Conservation (phyloP, 352 stramenopile genomes). For the Phytopythium sindhum region DNA sequence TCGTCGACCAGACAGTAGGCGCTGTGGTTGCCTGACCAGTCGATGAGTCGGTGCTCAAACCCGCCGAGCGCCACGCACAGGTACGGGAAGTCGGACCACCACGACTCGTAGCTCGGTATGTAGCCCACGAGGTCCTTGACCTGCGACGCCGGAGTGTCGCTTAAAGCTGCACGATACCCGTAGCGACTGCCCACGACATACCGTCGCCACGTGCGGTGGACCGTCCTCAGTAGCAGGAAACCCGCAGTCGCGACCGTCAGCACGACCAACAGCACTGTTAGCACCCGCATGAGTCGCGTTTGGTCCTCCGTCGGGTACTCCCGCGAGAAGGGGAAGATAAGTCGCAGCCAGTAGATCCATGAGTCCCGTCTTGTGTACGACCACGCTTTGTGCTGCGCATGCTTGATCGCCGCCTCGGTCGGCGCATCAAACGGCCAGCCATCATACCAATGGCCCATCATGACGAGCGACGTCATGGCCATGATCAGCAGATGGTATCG, state of each 20-base stretch:
- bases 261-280: conserved; percentile 41
- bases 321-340: conserved; percentile 53
- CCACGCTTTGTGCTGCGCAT: conserved; percentile 22
- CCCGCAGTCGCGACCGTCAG: conserved; percentile 24
- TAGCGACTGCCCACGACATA: conserved; percentile 33
- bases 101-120: conserved; percentile 61
- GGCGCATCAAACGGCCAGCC: conserved; percentile 66
- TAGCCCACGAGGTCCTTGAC: conserved; percentile 54
- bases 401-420: conserved; percentile 26
- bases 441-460: conserved; percentile 81
- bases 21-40: conserved; percentile 51
- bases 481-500: conserved; percentile 69
- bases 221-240: conserved; percentile 33
- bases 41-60: conserved; percentile 56
- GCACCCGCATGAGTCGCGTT: conserved; percentile 32
- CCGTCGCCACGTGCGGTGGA: conserved; percentile 31
- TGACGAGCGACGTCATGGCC: conserved; percentile 56
- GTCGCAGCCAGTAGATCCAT: conserved; percentile 32
- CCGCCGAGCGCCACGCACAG: conserved; percentile 48
- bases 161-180: conserved; percentile 28
- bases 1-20: conserved; percentile 66
- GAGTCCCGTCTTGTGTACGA: conserved; percentile 21
- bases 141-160: conserved; percentile 38
- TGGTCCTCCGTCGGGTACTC: conserved; percentile 31
- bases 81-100: conserved; percentile 67